Conservation (phyloP, 1,139 yeast genomes). For the Nakaseomyces glabratus region DNA sequence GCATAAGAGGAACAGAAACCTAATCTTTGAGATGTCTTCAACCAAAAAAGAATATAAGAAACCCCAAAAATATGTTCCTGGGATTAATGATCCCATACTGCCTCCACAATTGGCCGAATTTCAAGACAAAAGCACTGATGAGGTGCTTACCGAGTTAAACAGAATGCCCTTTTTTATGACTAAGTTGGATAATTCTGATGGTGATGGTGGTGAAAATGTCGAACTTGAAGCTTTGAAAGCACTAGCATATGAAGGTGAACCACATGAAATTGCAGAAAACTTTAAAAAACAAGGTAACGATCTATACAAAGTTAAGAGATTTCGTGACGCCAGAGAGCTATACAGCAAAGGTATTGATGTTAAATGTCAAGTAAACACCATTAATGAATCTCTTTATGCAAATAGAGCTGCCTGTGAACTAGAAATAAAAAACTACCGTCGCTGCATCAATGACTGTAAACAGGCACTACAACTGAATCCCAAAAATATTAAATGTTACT, state of each 20-base stretch:
- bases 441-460: slow-evolving; percentile 81
- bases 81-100: slow-evolving; percentile 67
- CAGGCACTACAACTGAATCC: slow-evolving; percentile 59
- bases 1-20: too few species aligned
- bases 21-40: too few species aligned
- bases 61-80: slow-evolving; percentile 52
- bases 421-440: slow-evolving; percentile 73
- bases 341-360: slow-evolving; percentile 77
- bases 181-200: slow-evolving; percentile 66
- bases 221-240: slow-evolving; percentile 84
- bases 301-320: slow-evolving; percentile 61
- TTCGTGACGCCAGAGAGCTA: slow-evolving; percentile 63
- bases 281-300: slow-evolving; percentile 94
- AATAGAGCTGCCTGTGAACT: slow-evolving; percentile 91
- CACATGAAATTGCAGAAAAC: slow-evolving; percentile 80
- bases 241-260: slow-evolving; percentile 91
- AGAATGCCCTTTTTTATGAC: slow-evolving; percentile 94
- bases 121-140: slow-evolving; percentile 61
- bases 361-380: slow-evolving; percentile 41
- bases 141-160: slow-evolving; percentile 70
- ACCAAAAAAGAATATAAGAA: slow-evolving; percentile 20
- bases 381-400: slow-evolving; percentile 56
- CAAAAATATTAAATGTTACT: slow-evolving; percentile 72
- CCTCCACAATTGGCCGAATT: slow-evolving; percentile 75
- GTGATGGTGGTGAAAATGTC: slow-evolving; percentile 65